A percentile compares a stretch with the other conserved stretches of the same genome.
phyloP scores from a whole-genome alignment of 2,329 filamentous ascomycete species.

The Colletotrichum sp. region DNA sequence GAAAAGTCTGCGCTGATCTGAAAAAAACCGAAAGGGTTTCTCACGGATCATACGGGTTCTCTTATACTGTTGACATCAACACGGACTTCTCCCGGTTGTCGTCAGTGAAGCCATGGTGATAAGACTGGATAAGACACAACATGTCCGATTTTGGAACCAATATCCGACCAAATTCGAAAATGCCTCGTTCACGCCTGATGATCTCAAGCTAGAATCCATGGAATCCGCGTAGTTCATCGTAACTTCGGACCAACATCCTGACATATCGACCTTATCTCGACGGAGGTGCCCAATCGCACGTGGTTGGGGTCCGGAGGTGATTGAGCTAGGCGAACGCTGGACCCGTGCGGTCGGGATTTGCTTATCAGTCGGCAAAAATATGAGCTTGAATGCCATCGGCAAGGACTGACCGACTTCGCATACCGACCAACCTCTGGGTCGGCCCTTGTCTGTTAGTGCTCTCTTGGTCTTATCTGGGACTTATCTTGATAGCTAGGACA shows the following conservation, averaged over 20 bases:
- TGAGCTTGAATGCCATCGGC: not conserved
- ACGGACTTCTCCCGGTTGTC: too few species aligned
- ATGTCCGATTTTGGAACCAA: not conserved
- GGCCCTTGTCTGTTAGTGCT: not conserved
- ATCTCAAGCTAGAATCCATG: not conserved
- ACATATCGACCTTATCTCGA: not conserved
- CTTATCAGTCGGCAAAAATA: conserved; percentile 7
- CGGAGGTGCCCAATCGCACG: not conserved
- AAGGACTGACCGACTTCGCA: not conserved
- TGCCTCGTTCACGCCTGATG: not conserved
- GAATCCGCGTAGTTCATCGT: not conserved
- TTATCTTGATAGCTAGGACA: not conserved
- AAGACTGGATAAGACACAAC: not conserved
- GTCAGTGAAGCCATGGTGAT: not conserved
- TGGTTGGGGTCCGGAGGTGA: not conserved
- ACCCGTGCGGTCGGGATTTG: not conserved
- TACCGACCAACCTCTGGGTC: not conserved
- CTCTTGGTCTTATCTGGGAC: not conserved
- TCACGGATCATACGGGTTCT: not conserved
- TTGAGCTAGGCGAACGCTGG: not conserved
- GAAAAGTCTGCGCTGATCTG: not conserved
- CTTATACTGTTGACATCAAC: not conserved
- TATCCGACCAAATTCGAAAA: not conserved
- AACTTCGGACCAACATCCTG: not conserved
- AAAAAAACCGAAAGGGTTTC: not conserved